phyloP scores from a whole-genome alignment of 257 asterid genomes.

The Solanum rostratum region DNA sequence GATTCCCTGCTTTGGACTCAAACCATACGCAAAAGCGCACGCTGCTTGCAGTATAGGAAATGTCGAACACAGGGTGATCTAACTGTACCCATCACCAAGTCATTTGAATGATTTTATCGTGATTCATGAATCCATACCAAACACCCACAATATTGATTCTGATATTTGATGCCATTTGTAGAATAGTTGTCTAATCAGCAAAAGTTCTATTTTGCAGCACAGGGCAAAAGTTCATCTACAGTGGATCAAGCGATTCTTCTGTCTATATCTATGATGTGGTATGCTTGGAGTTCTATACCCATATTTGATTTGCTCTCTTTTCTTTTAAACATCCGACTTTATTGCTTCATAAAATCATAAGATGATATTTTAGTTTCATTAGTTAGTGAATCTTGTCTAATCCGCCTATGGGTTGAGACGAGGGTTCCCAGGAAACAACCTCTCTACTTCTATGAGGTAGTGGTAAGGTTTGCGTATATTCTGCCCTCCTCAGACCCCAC shows the following conservation, averaged over 20 bases:
- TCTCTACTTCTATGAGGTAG: too few species aligned
- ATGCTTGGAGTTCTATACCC: conserved; percentile 13
- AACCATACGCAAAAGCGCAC: too few species aligned
- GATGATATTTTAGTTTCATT: not conserved
- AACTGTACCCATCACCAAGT: too few species aligned
- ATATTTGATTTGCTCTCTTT: not conserved
- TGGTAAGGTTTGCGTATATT: too few species aligned
- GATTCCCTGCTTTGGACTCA: too few species aligned
- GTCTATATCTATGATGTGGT: conserved; percentile 82
- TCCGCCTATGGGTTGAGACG: too few species aligned
- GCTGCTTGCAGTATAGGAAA: too few species aligned
- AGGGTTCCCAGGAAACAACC: too few species aligned
- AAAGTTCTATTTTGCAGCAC: conserved; percentile 48
- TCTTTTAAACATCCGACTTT: not conserved
- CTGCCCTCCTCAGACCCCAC: too few species aligned
- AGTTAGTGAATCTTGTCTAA: too few species aligned
- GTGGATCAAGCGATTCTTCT: conserved; percentile 74
- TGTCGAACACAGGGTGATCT: too few species aligned
- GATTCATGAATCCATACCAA: not conserved
- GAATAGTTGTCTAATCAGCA: not conserved
- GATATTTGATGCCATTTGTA: not conserved
- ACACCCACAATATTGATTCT: not conserved
- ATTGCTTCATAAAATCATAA: not conserved
- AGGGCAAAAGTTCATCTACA: conserved; percentile 79
- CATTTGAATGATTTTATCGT: not conserved